Percentiles rank a stretch among this genome's conserved stretches.
These are phyloP conservation scores for Paecilomyces niveus DNA, from an alignment of 2,329 filamentous ascomycete genomes.

Conservation along the genomic window DNA sequence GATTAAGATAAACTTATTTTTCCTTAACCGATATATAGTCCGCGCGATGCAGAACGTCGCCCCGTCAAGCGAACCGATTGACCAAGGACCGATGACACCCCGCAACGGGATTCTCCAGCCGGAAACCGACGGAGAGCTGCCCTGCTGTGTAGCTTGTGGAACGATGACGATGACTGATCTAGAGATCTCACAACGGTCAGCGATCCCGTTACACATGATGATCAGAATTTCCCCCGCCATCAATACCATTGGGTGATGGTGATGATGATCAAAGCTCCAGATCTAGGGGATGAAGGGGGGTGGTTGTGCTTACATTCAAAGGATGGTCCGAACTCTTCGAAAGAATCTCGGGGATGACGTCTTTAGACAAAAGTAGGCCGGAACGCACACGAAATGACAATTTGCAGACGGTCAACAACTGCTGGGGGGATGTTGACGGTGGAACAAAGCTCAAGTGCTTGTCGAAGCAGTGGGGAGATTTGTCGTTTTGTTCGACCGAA, in stretches of 20 bases:
- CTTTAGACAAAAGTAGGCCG: constrained; percentile 3
- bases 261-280: background rate
- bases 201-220: constrained; percentile 3
- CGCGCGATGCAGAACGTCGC: background rate
- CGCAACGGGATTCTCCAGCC: constrained; percentile 17
- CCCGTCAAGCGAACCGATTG: constrained; percentile 15
- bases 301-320: constrained; percentile 2
- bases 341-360: constrained; percentile 7
- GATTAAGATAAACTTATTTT: constrained; percentile 10
- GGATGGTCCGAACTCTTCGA: constrained; percentile 1
- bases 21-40: background rate
- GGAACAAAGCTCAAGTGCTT: constrained; percentile 2
- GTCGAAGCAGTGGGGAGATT: background rate
- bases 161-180: constrained; percentile 9
- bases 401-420: background rate
- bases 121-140: constrained; percentile 18
- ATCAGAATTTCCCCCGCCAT: background rate
- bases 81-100: constrained; percentile 17
- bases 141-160: background rate
- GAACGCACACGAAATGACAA: constrained; percentile 2
- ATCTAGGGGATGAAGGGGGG: background rate
- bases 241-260: background rate
- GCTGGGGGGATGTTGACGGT: constrained; percentile 4
- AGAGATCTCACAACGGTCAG: constrained; percentile 15
- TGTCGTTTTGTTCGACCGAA: background rate